Percentiles rank a stretch among this genome's conserved stretches.
Conservation (phyloP, 129 eudicot species). For the Flaveria linearis region DNA sequence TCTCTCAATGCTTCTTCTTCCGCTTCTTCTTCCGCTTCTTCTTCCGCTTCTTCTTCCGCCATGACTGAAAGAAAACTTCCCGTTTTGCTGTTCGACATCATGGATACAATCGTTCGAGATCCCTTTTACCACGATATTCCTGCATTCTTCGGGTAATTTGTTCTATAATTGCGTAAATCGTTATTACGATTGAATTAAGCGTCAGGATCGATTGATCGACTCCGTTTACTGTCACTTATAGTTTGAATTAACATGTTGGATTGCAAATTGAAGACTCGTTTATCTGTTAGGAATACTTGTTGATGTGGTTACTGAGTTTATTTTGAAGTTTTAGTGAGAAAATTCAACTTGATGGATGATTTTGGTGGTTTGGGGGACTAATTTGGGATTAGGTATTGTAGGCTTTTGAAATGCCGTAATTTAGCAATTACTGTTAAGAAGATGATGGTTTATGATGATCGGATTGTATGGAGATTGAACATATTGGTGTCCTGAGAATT, state of each 20-base stretch:
- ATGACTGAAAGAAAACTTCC: slow-evolving; percentile 56
- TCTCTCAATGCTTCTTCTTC: background rate
- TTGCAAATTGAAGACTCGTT: background rate
- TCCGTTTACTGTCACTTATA: background rate
- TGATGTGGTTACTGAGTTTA: background rate
- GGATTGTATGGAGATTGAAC: background rate
- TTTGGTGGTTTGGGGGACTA: background rate
- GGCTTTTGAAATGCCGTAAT: background rate
- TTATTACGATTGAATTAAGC: background rate
- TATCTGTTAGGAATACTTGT: background rate
- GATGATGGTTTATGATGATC: background rate
- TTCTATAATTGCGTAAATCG: background rate
- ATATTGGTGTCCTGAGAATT: background rate
- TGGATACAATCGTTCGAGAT: slow-evolving; percentile 93
- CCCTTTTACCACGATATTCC: slow-evolving; percentile 84
- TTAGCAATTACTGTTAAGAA: background rate
- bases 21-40: too few relatives aligned
- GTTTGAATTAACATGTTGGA: background rate
- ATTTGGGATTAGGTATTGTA: slow-evolving; percentile 6
- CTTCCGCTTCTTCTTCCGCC: background rate
- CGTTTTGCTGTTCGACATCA: slow-evolving; percentile 70
- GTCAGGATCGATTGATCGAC: slow-evolving; percentile 9
- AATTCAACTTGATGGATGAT: background rate
- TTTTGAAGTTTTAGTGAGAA: background rate
- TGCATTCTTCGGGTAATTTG: slow-evolving; percentile 69